Evolutionary conservation across 441 rosid species (phyloP).

Genomic region (Mallotus japonicus): DNA sequence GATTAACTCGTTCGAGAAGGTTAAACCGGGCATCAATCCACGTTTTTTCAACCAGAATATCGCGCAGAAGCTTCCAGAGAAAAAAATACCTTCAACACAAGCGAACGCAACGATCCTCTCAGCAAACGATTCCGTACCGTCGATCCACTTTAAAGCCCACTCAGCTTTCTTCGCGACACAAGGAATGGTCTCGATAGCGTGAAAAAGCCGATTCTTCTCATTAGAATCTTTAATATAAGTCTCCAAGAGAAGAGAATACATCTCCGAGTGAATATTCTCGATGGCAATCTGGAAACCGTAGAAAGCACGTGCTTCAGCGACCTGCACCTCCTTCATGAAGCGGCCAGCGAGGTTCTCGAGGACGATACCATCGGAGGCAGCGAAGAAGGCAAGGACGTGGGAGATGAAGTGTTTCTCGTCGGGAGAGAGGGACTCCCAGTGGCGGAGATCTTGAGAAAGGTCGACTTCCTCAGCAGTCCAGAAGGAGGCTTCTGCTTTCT

Average conservation of each 20-base stretch:
- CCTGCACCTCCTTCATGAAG: constrained; percentile 40
- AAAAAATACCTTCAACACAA: constrained; percentile 38
- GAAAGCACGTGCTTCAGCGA: constrained; percentile 47
- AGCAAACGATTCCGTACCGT: constrained; percentile 30
- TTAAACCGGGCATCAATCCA: constrained; percentile 35
- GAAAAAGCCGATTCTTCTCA: constrained; percentile 30
- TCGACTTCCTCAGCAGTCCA: constrained; percentile 44
- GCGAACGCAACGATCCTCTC: constrained; percentile 35
- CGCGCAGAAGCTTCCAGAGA: constrained; percentile 39
- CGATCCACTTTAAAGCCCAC: constrained; percentile 38
- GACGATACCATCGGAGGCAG: constrained; percentile 39
- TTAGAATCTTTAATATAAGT: constrained; percentile 41
- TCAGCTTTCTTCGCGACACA: constrained; percentile 35
- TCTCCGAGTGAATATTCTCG: constrained; percentile 59
- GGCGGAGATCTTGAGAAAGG: constrained; percentile 32
- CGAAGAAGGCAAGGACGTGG: constrained; percentile 42
- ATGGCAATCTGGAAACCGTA: constrained; percentile 57
- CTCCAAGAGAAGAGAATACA: constrained; percentile 50
- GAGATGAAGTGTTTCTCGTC: constrained; percentile 37
- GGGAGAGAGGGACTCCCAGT: constrained; percentile 30
- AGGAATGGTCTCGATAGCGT: constrained; percentile 35
- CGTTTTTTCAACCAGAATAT: constrained; percentile 38
- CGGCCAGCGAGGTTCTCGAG: constrained; percentile 38
- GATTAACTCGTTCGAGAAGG: constrained; percentile 37
- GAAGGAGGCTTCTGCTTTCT: constrained; percentile 43